Percentiles rank a stretch among this genome's conserved stretches.
These are phyloP conservation scores for Xerocomellus chrysenteron DNA, from an alignment of 768 basidiomycete genomes.

Conservation along the genomic window DNA sequence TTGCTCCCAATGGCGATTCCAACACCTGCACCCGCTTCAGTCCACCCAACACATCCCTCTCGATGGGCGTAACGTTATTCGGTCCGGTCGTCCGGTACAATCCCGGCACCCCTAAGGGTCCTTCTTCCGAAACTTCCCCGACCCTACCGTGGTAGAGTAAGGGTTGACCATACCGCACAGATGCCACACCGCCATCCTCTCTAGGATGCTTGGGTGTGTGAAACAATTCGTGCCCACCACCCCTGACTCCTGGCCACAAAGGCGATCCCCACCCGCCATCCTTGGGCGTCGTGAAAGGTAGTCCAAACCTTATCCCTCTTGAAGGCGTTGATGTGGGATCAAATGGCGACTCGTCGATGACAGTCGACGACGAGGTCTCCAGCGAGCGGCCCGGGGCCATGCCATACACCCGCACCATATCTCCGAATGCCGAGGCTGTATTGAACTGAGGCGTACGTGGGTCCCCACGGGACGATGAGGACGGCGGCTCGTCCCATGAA, in stretches of 20 bases:
- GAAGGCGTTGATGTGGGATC: constrained; percentile 82
- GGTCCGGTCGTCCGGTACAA: constrained; percentile 11
- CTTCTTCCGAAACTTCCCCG: constrained; percentile 22
- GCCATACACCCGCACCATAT: constrained; percentile 40
- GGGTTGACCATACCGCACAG: constrained; percentile 6
- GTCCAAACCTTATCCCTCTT: constrained; percentile 65
- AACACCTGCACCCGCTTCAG: constrained; percentile 24
- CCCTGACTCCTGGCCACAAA: constrained; percentile 21
- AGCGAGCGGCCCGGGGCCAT: constrained; percentile 38
- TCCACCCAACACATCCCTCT: constrained; percentile 32
- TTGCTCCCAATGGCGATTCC: constrained; percentile 32
- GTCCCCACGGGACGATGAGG: constrained; percentile 47
- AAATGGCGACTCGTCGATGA: constrained; percentile 57
- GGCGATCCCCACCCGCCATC: constrained; percentile 41
- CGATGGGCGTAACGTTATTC: constrained; percentile 56
- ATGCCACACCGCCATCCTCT: constrained; percentile 18
- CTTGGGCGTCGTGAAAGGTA: constrained; percentile 65
- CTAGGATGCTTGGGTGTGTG: constrained; percentile 51
- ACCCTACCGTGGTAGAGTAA: constrained; percentile 15
- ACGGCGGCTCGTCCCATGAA: constrained; percentile 44
- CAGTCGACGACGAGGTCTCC: constrained; percentile 25
- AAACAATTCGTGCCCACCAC: constrained; percentile 44
- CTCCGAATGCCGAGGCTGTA: constrained; percentile 30
- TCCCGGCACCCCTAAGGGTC: constrained; percentile 14
- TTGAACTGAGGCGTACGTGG: constrained; percentile 55